Base-by-base conservation (phyloP, 139 green algal species). In the Closterium sp. region DNA sequence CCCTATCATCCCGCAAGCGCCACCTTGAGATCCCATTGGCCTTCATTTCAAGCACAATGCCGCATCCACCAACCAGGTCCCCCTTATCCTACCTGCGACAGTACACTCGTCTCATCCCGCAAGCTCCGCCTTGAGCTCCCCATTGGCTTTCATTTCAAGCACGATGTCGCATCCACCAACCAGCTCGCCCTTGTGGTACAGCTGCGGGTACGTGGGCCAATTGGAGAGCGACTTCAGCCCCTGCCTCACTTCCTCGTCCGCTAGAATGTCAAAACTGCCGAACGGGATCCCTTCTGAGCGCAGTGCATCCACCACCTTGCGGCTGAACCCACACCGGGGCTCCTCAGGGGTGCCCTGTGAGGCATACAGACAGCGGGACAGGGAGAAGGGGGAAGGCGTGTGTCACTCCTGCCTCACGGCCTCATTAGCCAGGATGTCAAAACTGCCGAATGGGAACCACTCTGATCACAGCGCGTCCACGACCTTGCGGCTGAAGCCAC, bases 161-260 rank as follows among this genome's bases (percentile, higher is more conserved):
- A 98, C 88, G 81, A 99, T 98, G 92, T 99, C 97, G 12, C 95
- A 94, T 31, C 97, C 97, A 23, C 97, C 97, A 3, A 98, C 91
- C 91, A 99, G 98, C 94, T 99, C 97, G 1, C 97, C 97, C 0
- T 95, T 87, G 1, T 97, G 85, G 93, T 98, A 98, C 36, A 98
- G 84, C 95, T 98, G 96, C 1, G 97, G 97, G 87, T 99, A 99
- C 30, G 97, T 99, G 33, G 97, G 98, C 98, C 98, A 99, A 88
- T 97, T 95, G 69, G 92, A 97, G 95, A 98, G 98, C 2, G 92
- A 88, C 94, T 99, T 99, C 94, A 99, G 97, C 25, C 96, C 96
- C 12, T 99, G 96, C 31, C 98, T 91, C 90, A 99, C 93, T 4
- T 95, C 90, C 36, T 97, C 94, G 33, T 99, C 98, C 36, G 98